Evolutionary conservation across 2,329 filamentous ascomycete genomes (phyloP).

Genomic region (Colletotrichum musae): DNA sequence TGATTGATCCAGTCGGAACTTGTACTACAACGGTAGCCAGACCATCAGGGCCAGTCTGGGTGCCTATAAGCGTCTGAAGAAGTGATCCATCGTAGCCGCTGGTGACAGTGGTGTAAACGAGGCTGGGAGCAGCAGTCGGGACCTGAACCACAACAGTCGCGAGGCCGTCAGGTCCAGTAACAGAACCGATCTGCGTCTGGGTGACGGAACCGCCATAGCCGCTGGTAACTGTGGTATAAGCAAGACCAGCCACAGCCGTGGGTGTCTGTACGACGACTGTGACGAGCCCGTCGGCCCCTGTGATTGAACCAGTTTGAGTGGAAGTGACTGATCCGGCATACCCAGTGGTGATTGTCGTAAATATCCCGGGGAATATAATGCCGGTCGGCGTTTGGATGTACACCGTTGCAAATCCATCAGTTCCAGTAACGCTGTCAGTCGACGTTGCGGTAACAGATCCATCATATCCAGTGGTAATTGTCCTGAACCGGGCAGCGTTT

Average conservation of each 20-base stretch:
- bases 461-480: not conserved
- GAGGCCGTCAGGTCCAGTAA: slow-evolving; percentile 18
- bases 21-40: slow-evolving; percentile 25
- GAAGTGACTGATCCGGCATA: slow-evolving; percentile 10
- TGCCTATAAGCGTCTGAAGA: slow-evolving; percentile 20
- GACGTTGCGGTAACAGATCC: not conserved
- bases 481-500: not conserved
- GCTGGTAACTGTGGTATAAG: not conserved
- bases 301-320: not conserved
- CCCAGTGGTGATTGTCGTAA: slow-evolving; percentile 10
- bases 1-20: slow-evolving; percentile 16
- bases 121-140: not conserved
- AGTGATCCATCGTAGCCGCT: slow-evolving; percentile 9
- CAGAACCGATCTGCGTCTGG: slow-evolving; percentile 4
- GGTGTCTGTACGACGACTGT: slow-evolving; percentile 13
- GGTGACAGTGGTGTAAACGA: slow-evolving; percentile 4
- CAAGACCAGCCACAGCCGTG: not conserved
- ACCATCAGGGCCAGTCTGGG: slow-evolving; percentile 5
- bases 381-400: not conserved
- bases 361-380: not conserved
- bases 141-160: slow-evolving; percentile 26
- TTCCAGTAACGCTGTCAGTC: not conserved
- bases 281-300: not conserved
- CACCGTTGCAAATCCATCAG: not conserved
- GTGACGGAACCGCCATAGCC: not conserved